Conservation (phyloP, 2,329 filamentous ascomycete species). For the Neonectria punicea region DNA sequence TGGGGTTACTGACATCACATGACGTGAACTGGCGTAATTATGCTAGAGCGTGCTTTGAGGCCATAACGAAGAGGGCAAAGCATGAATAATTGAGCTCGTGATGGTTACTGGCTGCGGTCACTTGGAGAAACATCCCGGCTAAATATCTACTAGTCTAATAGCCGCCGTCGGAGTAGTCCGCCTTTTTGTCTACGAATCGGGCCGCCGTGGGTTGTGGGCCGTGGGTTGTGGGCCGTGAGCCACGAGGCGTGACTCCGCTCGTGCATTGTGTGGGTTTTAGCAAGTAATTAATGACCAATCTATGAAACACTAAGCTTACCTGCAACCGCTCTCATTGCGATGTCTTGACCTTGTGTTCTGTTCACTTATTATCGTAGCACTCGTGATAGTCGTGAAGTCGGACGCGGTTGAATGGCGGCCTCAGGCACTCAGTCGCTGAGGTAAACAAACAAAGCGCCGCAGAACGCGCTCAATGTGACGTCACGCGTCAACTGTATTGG, state of each 20-base stretch:
- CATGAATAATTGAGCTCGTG: neutral
- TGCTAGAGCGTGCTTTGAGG: conserved; percentile 6
- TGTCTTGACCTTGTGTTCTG: neutral
- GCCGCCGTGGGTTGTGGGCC: too few species aligned
- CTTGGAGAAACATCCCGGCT: neutral
- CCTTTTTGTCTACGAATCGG: neutral
- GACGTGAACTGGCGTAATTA: conserved; percentile 13
- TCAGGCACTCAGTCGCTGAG: neutral
- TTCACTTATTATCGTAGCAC: neutral
- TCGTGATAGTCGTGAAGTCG: neutral
- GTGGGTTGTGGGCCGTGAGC: too few species aligned
- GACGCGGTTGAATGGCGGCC: neutral
- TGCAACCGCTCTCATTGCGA: neutral
- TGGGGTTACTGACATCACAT: conserved; percentile 10
- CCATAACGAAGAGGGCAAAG: neutral
- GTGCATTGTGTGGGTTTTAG: too few species aligned
- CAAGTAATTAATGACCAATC: too few species aligned
- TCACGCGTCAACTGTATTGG: neutral
- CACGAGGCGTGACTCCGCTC: too few species aligned
- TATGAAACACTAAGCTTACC: neutral
- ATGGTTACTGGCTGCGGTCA: neutral
- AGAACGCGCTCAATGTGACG: neutral
- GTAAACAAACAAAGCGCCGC: neutral
- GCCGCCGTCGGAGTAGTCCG: too few species aligned
- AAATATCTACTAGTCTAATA: too few species aligned